phyloP scores from a whole-genome alignment of 768 basidiomycete genomes.

The Pisolithus tinctorius region DNA sequence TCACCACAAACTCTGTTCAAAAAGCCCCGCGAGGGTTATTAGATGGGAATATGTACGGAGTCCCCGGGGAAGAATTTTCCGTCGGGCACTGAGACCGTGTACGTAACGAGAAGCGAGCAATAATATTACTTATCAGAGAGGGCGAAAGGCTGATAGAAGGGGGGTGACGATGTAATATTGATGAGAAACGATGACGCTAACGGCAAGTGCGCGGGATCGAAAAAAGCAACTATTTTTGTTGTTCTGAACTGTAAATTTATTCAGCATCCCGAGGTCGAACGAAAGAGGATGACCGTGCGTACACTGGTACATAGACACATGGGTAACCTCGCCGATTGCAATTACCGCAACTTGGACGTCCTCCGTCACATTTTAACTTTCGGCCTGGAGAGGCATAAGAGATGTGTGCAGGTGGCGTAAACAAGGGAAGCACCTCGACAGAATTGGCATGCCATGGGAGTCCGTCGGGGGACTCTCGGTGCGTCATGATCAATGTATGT shows the following conservation, averaged over 20 bases:
- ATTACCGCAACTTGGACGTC: constrained; percentile 56
- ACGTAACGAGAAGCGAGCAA: constrained; percentile 7
- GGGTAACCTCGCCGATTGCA: constrained; percentile 54
- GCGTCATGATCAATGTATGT: constrained; percentile 17
- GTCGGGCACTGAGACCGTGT: constrained; percentile 4
- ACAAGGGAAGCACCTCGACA: constrained; percentile 45
- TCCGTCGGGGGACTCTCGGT: constrained; percentile 36
- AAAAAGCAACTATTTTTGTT: constrained; percentile 22
- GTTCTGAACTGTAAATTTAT: constrained; percentile 18
- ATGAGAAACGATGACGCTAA: background rate
- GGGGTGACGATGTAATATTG: constrained; percentile 1
- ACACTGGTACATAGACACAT: constrained; percentile 64
- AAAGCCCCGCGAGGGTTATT: background rate
- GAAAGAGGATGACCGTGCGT: constrained; percentile 23
- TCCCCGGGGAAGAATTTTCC: constrained; percentile 17
- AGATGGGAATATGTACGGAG: background rate
- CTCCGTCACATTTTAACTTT: constrained; percentile 69
- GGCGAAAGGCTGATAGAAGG: constrained; percentile 6
- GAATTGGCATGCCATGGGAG: constrained; percentile 69
- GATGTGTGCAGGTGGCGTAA: background rate
- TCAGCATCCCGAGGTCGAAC: constrained; percentile 4
- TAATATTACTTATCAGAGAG: constrained; percentile 12
- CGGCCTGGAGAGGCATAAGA: constrained; percentile 36
- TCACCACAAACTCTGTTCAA: background rate
- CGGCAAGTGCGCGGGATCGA: background rate